phyloP scores from a whole-genome alignment of 2,329 filamentous ascomycete genomes.

The Penicillium sclerotiorum region DNA sequence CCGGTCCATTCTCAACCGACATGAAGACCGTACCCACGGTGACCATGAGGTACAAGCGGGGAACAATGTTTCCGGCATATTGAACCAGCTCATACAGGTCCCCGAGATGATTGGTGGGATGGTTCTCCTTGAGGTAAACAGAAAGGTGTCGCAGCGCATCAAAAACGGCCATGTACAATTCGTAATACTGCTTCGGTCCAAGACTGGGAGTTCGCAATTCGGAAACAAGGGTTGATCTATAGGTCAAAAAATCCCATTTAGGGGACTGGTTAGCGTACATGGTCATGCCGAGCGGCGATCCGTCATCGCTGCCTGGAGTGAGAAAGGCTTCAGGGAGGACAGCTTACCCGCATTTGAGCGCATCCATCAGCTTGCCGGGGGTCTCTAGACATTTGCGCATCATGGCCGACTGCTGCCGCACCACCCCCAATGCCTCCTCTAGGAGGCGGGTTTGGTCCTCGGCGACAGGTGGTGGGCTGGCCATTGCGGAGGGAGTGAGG shows the following conservation, averaged over 20 bases:
- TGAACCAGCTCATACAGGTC: conserved; percentile 97
- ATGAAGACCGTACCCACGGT: conserved; percentile 99
- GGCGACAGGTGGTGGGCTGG: conserved; percentile 60
- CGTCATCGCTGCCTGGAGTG: conserved; percentile 30
- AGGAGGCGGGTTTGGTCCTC: conserved; percentile 89
- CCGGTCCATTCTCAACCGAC: conserved; percentile 95
- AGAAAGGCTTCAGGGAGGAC: conserved; percentile 6
- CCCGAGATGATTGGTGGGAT: conserved; percentile 95
- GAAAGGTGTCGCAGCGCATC: conserved; percentile 96
- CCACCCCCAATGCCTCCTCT: conserved; percentile 93
- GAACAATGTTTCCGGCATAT: conserved; percentile 97
- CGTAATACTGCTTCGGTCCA: conserved; percentile 99
- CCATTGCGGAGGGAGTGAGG: conserved; percentile 45
- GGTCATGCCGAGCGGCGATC: conserved; percentile 15
- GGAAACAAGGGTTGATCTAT: conserved; percentile 94
- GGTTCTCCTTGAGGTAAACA: conserved; percentile 93
- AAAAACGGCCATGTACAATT: conserved; percentile 99
- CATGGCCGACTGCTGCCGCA: conserved; percentile 92
- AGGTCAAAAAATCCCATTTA: background rate
- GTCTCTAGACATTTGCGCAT: conserved; percentile 99
- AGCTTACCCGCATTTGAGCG: conserved; percentile 95
- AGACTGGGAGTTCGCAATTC: conserved; percentile 95
- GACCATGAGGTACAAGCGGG: conserved; percentile 96
- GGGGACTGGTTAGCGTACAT: conserved; percentile 17
- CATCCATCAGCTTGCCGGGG: conserved; percentile 98